Conservation (phyloP, 768 basidiomycete genomes). For the Mycena leptocephala region DNA sequence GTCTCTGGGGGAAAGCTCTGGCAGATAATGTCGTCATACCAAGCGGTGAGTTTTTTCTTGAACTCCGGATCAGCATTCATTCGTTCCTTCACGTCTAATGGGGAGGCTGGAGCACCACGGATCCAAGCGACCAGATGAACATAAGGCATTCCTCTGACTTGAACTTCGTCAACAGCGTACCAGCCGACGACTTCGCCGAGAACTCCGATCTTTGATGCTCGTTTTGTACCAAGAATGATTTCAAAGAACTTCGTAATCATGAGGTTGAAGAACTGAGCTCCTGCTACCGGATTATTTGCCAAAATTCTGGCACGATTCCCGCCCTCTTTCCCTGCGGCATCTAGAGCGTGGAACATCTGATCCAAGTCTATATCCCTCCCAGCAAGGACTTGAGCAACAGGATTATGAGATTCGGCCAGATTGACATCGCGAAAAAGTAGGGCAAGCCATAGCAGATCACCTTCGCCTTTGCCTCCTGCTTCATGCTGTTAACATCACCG, state of each 20-base stretch:
- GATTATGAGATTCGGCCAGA: not conserved
- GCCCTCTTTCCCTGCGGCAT: not conserved
- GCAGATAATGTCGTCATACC: not conserved
- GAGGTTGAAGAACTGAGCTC: not conserved
- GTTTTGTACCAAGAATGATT: not conserved
- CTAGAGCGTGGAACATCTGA: not conserved
- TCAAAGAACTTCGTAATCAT: too few species aligned
- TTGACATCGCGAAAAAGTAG: not conserved
- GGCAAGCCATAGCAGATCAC: not conserved
- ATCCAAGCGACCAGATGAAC: not conserved
- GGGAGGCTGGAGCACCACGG: not conserved
- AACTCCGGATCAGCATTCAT: not conserved
- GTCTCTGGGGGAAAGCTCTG: not conserved
- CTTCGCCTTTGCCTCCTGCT: not conserved
- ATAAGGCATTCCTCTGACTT: not conserved
- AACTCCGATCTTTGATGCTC: not conserved
- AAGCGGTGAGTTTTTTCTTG: not conserved
- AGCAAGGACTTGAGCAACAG: not conserved
- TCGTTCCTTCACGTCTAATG: not conserved
- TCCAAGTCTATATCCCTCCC: not conserved
- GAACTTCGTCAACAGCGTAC: not conserved
- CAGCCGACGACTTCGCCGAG: not conserved
- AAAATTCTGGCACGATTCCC: not conserved
- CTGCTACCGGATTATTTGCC: not conserved
- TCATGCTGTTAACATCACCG: not conserved